phyloP scores from a whole-genome alignment of 139 green algal genomes.

The Zygnema circumcarinatum region DNA sequence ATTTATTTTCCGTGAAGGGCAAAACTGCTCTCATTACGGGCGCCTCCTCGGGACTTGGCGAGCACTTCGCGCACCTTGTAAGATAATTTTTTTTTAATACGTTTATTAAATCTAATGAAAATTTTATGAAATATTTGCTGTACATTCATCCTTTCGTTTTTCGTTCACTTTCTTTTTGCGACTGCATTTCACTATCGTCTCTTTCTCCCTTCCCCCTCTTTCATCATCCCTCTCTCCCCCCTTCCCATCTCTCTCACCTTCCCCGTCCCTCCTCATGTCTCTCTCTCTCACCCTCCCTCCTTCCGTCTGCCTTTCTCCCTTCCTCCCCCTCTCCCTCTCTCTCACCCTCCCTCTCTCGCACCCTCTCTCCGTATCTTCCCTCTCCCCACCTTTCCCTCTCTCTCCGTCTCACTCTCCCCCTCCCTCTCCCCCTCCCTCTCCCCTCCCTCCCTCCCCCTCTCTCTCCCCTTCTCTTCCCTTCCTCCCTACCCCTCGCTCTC shows the following conservation, averaged over 20 bases:
- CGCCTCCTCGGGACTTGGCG: not conserved
- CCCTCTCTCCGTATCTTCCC: not conserved
- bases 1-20: constrained; percentile 2
- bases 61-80: not conserved
- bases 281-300: not conserved
- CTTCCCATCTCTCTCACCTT: not conserved
- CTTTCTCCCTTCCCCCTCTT: not conserved
- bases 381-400: not conserved
- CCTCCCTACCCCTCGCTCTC: not conserved
- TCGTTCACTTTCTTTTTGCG: not conserved
- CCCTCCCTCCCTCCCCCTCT: not conserved
- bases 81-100: not conserved
- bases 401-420: not conserved
- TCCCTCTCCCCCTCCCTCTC: not conserved
- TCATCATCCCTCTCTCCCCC: not conserved
- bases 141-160: not conserved
- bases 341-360: not conserved
- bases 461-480: constrained; percentile 1
- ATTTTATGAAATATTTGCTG: not conserved
- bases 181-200: not conserved
- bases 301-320: not conserved
- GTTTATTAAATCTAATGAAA: not conserved
- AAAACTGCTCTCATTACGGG: constrained; percentile 17
- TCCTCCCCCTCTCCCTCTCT: not conserved
- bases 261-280: not conserved